Evolutionary conservation across 805 yeast species (phyloP).

Genomic region (Grigorovia yakushimaensis): DNA sequence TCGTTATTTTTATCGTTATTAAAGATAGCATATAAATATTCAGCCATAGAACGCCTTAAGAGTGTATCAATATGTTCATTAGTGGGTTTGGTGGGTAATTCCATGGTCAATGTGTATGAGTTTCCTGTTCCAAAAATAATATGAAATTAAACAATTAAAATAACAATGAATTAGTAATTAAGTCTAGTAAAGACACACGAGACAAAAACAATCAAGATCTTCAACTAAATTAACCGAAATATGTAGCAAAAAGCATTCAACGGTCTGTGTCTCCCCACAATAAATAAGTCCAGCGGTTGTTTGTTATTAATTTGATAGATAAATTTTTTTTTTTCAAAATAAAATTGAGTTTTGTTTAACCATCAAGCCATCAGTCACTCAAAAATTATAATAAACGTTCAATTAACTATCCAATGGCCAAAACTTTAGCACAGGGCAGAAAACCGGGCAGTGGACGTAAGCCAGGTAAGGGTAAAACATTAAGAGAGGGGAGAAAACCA

Average conservation of each 20-base stretch:
- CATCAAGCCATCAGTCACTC: background rate
- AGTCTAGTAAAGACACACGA: background rate
- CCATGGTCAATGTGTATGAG: conserved; percentile 2
- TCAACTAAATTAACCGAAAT: too few species aligned
- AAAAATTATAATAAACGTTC: too few species aligned
- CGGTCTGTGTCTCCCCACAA: too few species aligned
- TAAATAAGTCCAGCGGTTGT: background rate
- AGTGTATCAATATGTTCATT: conserved; percentile 15
- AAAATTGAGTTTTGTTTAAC: background rate
- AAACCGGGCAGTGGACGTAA: conserved; percentile 30
- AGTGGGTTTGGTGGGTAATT: conserved; percentile 12
- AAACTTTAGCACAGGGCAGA: conserved; percentile 28
- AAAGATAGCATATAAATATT: conserved; percentile 27
- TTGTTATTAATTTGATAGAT: background rate
- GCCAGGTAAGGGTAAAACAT: conserved; percentile 28
- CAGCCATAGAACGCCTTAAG: conserved; percentile 28
- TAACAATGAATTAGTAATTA: background rate
- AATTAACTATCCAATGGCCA: conserved; percentile 22
- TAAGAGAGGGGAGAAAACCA: conserved; percentile 27
- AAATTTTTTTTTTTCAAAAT: background rate
- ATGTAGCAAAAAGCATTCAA: too few species aligned
- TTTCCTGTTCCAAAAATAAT: too few species aligned
- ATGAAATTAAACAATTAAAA: too few species aligned
- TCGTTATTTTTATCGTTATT: conserved; percentile 5
- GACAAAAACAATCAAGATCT: too few species aligned